A percentile compares a stretch with the other conserved stretches of the same genome.
These are phyloP conservation scores for Tetracladium marchalianum DNA, from an alignment of 495 filamentous ascomycete species.

Conservation along the genomic window DNA sequence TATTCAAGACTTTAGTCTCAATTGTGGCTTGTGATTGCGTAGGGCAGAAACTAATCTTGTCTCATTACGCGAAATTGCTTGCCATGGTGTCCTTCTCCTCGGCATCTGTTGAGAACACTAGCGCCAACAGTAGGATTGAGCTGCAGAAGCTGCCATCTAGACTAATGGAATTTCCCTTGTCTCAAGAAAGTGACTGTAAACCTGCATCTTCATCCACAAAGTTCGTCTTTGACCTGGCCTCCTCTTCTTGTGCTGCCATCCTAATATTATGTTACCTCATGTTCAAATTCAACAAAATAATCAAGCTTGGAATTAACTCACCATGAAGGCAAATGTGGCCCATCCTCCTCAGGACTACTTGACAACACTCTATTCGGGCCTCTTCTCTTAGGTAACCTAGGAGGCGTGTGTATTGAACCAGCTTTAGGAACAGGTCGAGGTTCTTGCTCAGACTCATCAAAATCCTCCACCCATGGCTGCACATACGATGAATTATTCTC, in stretches of 20 bases:
- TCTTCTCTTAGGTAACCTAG: conserved; percentile 13
- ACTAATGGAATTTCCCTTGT: too few relatives aligned
- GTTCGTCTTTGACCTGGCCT: conserved; percentile 22
- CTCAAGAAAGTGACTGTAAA: not conserved
- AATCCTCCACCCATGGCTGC: conserved; percentile 35
- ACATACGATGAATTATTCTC: conserved; percentile 22
- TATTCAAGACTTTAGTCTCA: too few relatives aligned
- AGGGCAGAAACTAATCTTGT: too few relatives aligned
- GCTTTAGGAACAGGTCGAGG: not conserved
- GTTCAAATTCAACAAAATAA: too few relatives aligned
- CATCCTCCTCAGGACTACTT: conserved; percentile 21
- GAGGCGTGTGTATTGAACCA: not conserved
- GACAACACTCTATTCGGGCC: conserved; percentile 13
- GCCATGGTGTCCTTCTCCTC: too few relatives aligned
- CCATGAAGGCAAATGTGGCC: conserved; percentile 13
- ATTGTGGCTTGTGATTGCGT: too few relatives aligned
- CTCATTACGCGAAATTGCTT: too few relatives aligned
- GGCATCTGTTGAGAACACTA: too few relatives aligned
- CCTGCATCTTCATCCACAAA: conserved; percentile 21
- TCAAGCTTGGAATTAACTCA: too few relatives aligned
- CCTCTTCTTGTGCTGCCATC: conserved; percentile 26
- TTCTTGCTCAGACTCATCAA: conserved; percentile 10
- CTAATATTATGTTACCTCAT: not conserved
- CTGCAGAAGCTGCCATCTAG: too few relatives aligned
- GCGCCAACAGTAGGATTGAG: too few relatives aligned